A percentile compares a stretch with the other conserved stretches of the same genome.
Conservation (phyloP, 2,329 filamentous ascomycete species). For the Cyphellophora europaea region DNA sequence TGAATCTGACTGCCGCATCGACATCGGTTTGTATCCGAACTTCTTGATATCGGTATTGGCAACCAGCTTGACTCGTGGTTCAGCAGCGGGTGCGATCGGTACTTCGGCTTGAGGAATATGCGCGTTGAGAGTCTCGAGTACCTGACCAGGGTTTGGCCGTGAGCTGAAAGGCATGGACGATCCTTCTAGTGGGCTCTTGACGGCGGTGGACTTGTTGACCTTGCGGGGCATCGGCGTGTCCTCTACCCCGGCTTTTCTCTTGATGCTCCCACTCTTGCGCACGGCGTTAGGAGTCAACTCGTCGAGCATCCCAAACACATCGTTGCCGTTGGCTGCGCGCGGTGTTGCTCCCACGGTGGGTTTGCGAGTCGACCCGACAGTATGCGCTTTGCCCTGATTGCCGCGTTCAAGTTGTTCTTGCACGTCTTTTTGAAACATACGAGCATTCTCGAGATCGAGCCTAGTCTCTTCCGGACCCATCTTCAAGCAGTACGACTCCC, state of each 20-base stretch:
- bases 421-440: conserved; percentile 75
- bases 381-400: conserved; percentile 56
- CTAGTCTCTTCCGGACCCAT: conserved; percentile 74
- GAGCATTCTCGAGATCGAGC: conserved; percentile 59
- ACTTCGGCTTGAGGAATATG: conserved; percentile 59
- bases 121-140: conserved; percentile 73
- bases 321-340: conserved; percentile 49
- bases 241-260: conserved; percentile 41
- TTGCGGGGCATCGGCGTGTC: conserved; percentile 36
- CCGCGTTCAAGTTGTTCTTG: conserved; percentile 76
- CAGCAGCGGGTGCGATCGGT: conserved; percentile 61
- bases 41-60: conserved; percentile 85
- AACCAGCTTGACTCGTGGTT: conserved; percentile 73
- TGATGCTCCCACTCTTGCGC: conserved; percentile 34
- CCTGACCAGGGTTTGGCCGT: conserved; percentile 68
- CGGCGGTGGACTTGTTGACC: conserved; percentile 22
- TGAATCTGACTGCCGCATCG: conserved; percentile 87
- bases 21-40: conserved; percentile 81
- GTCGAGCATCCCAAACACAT: conserved; percentile 78
- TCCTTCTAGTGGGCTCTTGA: conserved; percentile 7
- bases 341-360: conserved; percentile 47
- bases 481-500: conserved; percentile 96
- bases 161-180: conserved; percentile 58
- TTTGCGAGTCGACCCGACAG: conserved; percentile 56
- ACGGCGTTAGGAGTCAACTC: conserved; percentile 58